Evolutionary conservation across 768 basidiomycete species (phyloP), one percentile per base, ranked within the genome.

Genomic region (Lentinula edodes): DNA sequence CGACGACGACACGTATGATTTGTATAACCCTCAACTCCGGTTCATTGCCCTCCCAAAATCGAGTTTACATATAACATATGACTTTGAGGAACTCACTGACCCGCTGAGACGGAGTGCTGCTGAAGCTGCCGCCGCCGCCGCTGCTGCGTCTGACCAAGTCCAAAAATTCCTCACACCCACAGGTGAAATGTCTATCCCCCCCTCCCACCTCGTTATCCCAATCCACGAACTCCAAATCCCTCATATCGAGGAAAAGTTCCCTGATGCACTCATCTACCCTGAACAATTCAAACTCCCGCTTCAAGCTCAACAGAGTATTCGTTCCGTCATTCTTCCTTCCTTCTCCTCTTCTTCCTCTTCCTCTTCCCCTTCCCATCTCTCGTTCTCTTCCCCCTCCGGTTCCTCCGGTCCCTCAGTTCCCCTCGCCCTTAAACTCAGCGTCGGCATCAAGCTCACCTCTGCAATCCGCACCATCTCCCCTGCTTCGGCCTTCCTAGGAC

Each of bases 391-490:
- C 84, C 84, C n/a, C 80, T 84, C 32, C 73, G 52, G 77, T 75
- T 9, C 79, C 78, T 63, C 69, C 73, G 52, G 77, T 75, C 10
- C 79, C 78, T 63, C 69, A 64, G 36, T 74, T 28, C 28, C 75
- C n/a, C 69, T 80, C 5, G 80, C 80, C 5, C 77, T 86, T 55
- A 86, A 86, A 64, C 74, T 85, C 1, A 79, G 76, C 6, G 76
- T 84, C 53, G 83, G 83, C 15, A 76, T 85, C 64, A 83, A 81
- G 62, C 75, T 86, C 43, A 84, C 84, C 3, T 83, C 82, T 12
- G 83, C 83, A 6, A 75, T 84, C 15, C 80, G 84, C 61, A 83
- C 83, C 1, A 83, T 86, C 48, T 83, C 83, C n/a, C 83, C 83
- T 2, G 79, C 81, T 50, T 82, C 82, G 5, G 83, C 82, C 1